These are phyloP conservation scores for Bipolaris oryzae DNA, from an alignment of 2,329 filamentous ascomycete species.

Conservation along the genomic window DNA sequence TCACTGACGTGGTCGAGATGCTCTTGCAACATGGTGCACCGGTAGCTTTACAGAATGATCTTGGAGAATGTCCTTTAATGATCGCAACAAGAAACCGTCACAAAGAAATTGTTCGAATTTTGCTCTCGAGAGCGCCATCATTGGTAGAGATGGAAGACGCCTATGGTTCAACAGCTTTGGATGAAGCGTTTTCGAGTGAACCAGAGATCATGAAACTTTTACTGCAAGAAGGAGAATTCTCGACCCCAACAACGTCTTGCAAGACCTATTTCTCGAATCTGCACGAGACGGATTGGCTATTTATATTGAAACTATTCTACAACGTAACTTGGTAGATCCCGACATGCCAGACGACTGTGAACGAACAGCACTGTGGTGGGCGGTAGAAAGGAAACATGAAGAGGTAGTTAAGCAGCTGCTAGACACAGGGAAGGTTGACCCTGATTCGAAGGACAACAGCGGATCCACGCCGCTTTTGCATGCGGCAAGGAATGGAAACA, in stretches of 20 bases:
- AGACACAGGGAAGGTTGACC: background rate
- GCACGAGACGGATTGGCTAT: fast-evolving
- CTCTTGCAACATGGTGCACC: background rate
- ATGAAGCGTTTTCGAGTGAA: fast-evolving
- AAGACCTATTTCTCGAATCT: background rate
- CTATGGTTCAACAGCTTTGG: background rate
- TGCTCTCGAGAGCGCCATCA: background rate
- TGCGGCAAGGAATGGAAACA: no score
- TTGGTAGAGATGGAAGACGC: background rate
- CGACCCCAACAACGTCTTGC: background rate
- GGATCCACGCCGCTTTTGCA: no score
- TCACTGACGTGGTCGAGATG: background rate
- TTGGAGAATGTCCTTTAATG: background rate
- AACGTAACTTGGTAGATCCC: background rate
- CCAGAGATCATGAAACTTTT: background rate
- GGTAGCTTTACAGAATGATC: background rate
- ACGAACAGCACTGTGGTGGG: background rate
- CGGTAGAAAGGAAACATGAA: background rate
- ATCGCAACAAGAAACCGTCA: background rate
- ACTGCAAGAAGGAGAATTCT: background rate
- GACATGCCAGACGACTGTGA: background rate
- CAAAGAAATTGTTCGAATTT: background rate
- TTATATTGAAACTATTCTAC: background rate
- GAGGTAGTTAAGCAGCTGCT: background rate
- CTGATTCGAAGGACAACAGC: background rate